A percentile compares a stretch with the other conserved stretches of the same genome.
These are phyloP conservation scores for Pyrenula massariospora DNA, from an alignment of 495 filamentous ascomycete genomes.

Conservation along the genomic window DNA sequence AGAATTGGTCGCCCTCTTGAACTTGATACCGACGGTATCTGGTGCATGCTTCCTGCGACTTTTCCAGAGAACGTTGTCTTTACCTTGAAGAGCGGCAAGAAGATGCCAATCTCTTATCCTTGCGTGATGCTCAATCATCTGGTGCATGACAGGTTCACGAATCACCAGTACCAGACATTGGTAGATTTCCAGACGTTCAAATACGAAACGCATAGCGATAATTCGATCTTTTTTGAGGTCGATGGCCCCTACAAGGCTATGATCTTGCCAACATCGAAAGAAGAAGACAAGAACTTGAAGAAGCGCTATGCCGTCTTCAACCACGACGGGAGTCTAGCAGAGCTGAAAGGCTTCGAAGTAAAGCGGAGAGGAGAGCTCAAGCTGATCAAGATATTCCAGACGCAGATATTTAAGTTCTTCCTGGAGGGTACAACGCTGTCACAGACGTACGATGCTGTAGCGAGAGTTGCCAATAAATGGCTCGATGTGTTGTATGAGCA, in stretches of 20 bases:
- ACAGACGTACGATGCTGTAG: slow-evolving; percentile 86
- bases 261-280: slow-evolving; percentile 93
- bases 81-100: slow-evolving; percentile 88
- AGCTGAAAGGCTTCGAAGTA: slow-evolving; percentile 95
- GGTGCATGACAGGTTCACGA: slow-evolving; percentile 90
- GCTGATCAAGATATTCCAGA: slow-evolving; percentile 99
- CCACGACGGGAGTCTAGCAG: slow-evolving; percentile 90
- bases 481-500: slow-evolving; percentile 84
- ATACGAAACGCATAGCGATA: slow-evolving; percentile 94
- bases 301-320: slow-evolving; percentile 99
- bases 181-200: slow-evolving; percentile 66
- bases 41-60: slow-evolving; percentile 96
- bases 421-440: slow-evolving; percentile 74
- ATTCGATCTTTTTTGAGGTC: slow-evolving; percentile 99
- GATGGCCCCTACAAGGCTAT: slow-evolving; percentile 96
- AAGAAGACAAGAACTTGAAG: slow-evolving; percentile 99
- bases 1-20: slow-evolving; percentile 87
- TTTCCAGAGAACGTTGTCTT: slow-evolving; percentile 98
- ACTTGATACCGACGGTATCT: slow-evolving; percentile 99
- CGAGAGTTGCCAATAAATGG: slow-evolving; percentile 93
- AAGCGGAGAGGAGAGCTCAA: slow-evolving; percentile 97
- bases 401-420: slow-evolving; percentile 99
- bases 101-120: slow-evolving; percentile 87
- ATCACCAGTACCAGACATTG: slow-evolving; percentile 90
- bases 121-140: slow-evolving; percentile 99